These are phyloP conservation scores for Geotrichum australiense DNA, from an alignment of 1,139 yeast species.

Conservation along the genomic window DNA sequence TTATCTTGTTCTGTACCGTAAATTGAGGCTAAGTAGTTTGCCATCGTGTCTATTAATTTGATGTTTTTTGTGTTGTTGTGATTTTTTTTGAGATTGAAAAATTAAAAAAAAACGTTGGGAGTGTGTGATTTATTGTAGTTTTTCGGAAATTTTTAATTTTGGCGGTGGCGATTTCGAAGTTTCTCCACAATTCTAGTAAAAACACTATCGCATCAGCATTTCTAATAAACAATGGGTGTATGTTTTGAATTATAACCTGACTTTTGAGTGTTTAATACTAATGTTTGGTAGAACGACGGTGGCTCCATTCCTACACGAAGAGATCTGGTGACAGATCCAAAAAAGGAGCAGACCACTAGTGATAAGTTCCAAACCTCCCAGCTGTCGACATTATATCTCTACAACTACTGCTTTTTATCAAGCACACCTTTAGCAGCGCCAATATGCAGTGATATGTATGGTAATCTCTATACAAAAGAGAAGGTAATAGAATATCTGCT, in stretches of 20 bases:
- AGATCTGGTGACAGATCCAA: slow-evolving; percentile 34
- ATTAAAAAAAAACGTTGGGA: slow-evolving; percentile 6
- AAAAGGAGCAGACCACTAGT: slow-evolving; percentile 25
- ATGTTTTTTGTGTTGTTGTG: background rate
- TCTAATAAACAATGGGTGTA: slow-evolving; percentile 12
- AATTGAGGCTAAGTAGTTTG: slow-evolving; percentile 34
- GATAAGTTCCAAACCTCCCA: slow-evolving; percentile 26
- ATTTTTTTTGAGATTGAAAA: slow-evolving; percentile 1
- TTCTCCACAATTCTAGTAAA: no score
- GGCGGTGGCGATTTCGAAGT: slow-evolving; percentile 10
- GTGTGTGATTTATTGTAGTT: no score
- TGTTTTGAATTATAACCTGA: background rate
- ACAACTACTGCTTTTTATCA: slow-evolving; percentile 44
- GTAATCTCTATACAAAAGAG: slow-evolving; percentile 65
- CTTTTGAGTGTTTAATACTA: no score
- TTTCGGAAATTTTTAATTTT: background rate
- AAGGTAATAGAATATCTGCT: slow-evolving; percentile 53
- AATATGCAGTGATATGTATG: slow-evolving; percentile 65
- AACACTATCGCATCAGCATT: background rate
- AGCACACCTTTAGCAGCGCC: slow-evolving; percentile 40
- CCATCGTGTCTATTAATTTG: slow-evolving; percentile 25
- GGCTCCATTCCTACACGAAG: slow-evolving; percentile 45
- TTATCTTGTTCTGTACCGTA: slow-evolving; percentile 41
- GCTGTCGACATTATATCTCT: slow-evolving; percentile 27
- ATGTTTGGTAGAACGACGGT: slow-evolving; percentile 41